Percentiles rank a stretch among this genome's conserved stretches.
Conservation (phyloP, 768 basidiomycete genomes). For the Leccinellum albellum region DNA sequence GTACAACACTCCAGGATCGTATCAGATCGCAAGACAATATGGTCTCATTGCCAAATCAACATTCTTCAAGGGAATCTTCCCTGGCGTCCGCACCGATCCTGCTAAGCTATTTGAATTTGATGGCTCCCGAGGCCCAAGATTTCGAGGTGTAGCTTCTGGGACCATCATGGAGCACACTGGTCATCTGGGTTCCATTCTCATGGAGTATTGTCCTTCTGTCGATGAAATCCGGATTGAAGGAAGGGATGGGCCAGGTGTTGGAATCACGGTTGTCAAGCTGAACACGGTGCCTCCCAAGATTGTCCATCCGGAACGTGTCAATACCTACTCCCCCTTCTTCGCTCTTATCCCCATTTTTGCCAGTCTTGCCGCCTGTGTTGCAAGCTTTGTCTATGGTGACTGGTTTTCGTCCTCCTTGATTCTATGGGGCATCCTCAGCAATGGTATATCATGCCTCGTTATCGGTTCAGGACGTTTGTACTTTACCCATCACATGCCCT, state of each 20-base stretch:
- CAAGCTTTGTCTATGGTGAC: constrained; percentile 18
- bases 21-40: constrained; percentile 24
- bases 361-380: constrained; percentile 16
- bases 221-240: neutral
- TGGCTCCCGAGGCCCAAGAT: neutral
- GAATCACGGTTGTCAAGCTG: constrained; percentile 1
- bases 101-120: constrained; percentile 1
- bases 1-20: constrained; percentile 35
- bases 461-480: constrained; percentile 19
- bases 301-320: neutral
- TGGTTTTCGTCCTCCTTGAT: constrained; percentile 28
- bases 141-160: constrained; percentile 2
- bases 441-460: constrained; percentile 23
- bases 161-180: constrained; percentile 8
- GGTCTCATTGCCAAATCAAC: constrained; percentile 18
- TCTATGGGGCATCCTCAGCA: constrained; percentile 27
- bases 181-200: constrained; percentile 4
- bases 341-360: constrained; percentile 16
- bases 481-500: constrained; percentile 16
- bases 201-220: neutral
- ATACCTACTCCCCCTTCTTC: constrained; percentile 1
- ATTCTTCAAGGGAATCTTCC: constrained; percentile 10
- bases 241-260: neutral
- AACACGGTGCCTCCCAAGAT: neutral
- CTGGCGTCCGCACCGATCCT: constrained; percentile 14